These are phyloP conservation scores for Tuber magnatum DNA, from an alignment of 495 filamentous ascomycete species.

Conservation along the genomic window DNA sequence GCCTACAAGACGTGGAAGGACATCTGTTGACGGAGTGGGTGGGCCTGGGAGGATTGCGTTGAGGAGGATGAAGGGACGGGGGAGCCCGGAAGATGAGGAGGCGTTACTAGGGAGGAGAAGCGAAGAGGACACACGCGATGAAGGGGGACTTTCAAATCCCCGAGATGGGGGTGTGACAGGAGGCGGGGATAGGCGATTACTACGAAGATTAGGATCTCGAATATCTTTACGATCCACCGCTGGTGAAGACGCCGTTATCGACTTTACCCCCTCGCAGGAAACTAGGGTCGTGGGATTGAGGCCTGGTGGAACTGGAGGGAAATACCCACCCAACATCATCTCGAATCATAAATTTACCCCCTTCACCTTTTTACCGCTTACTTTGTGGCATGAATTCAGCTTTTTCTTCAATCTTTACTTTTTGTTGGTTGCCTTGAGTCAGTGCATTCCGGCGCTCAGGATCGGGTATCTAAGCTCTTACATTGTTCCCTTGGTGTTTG, in stretches of 20 bases:
- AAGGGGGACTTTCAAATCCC: not conserved
- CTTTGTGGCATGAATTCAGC: conserved; percentile 96
- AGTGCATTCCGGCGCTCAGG: conserved; percentile 76
- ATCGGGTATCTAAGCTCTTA: conserved; percentile 96
- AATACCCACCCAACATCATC: conserved; percentile 67
- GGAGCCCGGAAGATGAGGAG: conserved; percentile 33
- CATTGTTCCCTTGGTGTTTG: conserved; percentile 84
- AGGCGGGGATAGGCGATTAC: conserved; percentile 19
- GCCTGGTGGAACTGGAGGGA: conserved; percentile 4
- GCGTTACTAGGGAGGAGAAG: conserved; percentile 28
- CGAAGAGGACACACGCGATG: not conserved
- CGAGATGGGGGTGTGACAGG: conserved; percentile 4
- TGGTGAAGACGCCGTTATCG: conserved; percentile 17
- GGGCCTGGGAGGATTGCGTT: conserved; percentile 27
- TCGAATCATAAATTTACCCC: conserved; percentile 99
- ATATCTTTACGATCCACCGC: conserved; percentile 22
- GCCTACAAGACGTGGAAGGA: not conserved
- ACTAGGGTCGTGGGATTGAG: conserved; percentile 24
- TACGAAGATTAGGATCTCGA: conserved; percentile 30
- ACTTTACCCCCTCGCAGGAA: conserved; percentile 34
- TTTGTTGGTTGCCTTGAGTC: conserved; percentile 85
- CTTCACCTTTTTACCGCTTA: conserved; percentile 86
- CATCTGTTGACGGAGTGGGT: not conserved
- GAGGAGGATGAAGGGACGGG: conserved; percentile 27
- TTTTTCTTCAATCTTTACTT: conserved; percentile 99